phyloP scores from a whole-genome alignment of 2,329 filamentous ascomycete genomes.

The Monosporascus sp. region DNA sequence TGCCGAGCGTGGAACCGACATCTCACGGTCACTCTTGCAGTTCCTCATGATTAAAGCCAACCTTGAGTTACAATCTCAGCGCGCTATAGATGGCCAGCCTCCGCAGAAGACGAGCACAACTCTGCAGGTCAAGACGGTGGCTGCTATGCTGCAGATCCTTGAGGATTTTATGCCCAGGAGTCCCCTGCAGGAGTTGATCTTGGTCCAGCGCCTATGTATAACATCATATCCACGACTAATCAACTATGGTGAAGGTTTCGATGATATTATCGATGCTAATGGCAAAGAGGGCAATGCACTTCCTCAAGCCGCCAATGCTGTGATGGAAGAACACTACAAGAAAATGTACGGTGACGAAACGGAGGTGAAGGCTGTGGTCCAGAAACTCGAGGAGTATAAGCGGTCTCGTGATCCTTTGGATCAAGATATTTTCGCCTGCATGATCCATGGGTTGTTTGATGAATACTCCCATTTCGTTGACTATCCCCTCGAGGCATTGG shows the following conservation, averaged over 20 bases:
- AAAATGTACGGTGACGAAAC: conserved; percentile 94
- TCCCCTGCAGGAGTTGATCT: conserved; percentile 63
- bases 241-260: conserved; percentile 90
- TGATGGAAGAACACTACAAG: conserved; percentile 98
- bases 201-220: conserved; percentile 81
- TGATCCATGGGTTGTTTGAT: conserved; percentile 97
- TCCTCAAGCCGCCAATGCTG: conserved; percentile 70
- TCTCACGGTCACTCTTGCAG: conserved; percentile 67
- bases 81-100: conserved; percentile 58
- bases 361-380: conserved; percentile 79
- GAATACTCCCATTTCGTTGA: conserved; percentile 94
- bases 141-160: conserved; percentile 72
- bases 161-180: conserved; percentile 61
- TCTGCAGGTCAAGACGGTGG: conserved; percentile 80
- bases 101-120: conserved; percentile 60
- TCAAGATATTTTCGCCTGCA: conserved; percentile 94
- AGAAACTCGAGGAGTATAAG: conserved; percentile 81
- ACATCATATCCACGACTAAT: conserved; percentile 90
- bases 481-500: conserved; percentile 92
- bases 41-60: conserved; percentile 83
- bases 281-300: conserved; percentile 77
- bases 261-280: conserved; percentile 85
- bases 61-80: conserved; percentile 70
- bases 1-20: conserved; percentile 58
- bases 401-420: conserved; percentile 76